Conservation (phyloP, 208 protist genomes). For the Leishmania arabica region DNA sequence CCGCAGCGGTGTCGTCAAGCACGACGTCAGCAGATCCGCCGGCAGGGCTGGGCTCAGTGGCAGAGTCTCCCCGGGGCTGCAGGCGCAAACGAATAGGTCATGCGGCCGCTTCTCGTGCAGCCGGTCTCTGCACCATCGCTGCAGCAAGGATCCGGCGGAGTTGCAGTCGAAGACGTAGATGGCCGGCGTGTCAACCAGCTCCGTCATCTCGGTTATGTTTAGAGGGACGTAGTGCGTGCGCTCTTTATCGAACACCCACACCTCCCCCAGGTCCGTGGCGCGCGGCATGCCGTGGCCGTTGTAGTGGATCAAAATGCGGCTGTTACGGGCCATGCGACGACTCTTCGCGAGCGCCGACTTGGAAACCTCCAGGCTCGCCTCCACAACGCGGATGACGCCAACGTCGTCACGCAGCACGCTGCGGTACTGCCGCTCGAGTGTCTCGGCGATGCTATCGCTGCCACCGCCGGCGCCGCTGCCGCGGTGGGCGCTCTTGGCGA, state of each 20-base stretch:
- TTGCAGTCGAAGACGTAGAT: slow-evolving; percentile 99
- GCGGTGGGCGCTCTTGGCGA: slow-evolving; percentile 44
- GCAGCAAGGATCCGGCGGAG: slow-evolving; percentile 87
- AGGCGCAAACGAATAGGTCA: slow-evolving; percentile 96
- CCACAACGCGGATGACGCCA: slow-evolving; percentile 80
- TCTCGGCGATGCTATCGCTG: slow-evolving; percentile 94
- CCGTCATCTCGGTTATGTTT: slow-evolving; percentile 95
- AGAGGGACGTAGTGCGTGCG: slow-evolving; percentile 99
- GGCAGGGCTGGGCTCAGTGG: slow-evolving; percentile 97
- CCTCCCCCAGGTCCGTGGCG: slow-evolving; percentile 97
- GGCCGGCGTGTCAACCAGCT: slow-evolving; percentile 92
- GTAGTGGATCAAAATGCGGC: slow-evolving; percentile 98
- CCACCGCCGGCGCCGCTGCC: slow-evolving; percentile 33
- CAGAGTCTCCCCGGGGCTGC: slow-evolving; percentile 92
- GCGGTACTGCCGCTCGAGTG: slow-evolving; percentile 94
- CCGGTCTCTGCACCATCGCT: slow-evolving; percentile 76
- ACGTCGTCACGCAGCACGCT: slow-evolving; percentile 50
- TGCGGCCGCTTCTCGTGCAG: slow-evolving; percentile 81
- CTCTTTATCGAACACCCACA: slow-evolving; percentile 99
- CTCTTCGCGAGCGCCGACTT: slow-evolving; percentile 83
- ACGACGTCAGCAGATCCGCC: slow-evolving; percentile 99
- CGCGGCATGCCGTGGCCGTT: slow-evolving; percentile 99
- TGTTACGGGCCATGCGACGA: slow-evolving; percentile 83
- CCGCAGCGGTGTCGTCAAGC: slow-evolving; percentile 98
- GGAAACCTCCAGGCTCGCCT: slow-evolving; percentile 95